Evolutionary conservation across 768 basidiomycete genomes (phyloP), one percentile per base, ranked within the genome.

Genomic region (Tulasnella sp.): DNA sequence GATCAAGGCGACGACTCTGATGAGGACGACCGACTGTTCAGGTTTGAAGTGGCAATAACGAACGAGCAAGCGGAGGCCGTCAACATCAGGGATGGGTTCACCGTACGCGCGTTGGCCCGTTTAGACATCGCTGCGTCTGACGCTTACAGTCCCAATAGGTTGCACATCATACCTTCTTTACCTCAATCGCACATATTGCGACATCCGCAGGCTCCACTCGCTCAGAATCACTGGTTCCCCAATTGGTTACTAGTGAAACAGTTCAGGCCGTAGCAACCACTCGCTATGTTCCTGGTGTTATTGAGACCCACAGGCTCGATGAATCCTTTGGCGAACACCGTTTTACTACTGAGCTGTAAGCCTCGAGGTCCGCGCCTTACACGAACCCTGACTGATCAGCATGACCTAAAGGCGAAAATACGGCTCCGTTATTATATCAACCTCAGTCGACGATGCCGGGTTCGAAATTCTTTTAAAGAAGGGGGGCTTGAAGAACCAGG

Each of bases 11-110:
- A 42, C 40, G 78, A 79, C 44, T 60, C 34, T 11, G 77, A 78
- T 31, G 42, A 60, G 1, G 72, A 79, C 73, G 78, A 79, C 44
- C 78, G 78, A 1, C 74, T 79, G 22, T 79, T 79, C 78, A 79
- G 74, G 72, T 79, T 79, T 40, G 78, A 79, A 58, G 78, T 79
- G 41, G 64, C 78, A 18, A 79, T 74, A 31, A 74, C 78, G 20
- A 69, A 72, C 22, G 72, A 79, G 72, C 78, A 79, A 73, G 78
- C 41, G 42, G 78, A 79, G 58, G 74, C 41, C 14, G 74, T 75
- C 41, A 28, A 42, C 41, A 20, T 75, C 8, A 24, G 28, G 46
- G 5, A 24, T 6, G 74, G 74, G n/a, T 44, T 75, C 22, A 75
- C 40, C 9, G 74, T 75, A 7, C 64, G 64, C 12, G 34, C 64